Base-by-base conservation (phyloP, 805 yeast genomes). In the Zygosaccharomyces kombuchaensis region DNA sequence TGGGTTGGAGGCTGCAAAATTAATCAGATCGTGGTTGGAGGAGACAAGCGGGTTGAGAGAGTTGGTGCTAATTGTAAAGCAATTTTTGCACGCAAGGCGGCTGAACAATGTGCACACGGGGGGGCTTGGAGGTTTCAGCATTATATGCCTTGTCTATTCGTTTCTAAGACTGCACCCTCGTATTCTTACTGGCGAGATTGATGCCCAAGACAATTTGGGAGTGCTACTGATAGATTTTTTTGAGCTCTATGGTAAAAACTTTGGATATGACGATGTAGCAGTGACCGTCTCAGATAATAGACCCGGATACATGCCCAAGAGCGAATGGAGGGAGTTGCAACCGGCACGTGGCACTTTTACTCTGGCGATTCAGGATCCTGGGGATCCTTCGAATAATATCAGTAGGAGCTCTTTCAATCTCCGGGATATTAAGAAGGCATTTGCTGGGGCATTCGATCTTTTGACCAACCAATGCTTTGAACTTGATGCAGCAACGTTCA, bases 61-160 rank as follows among this genome's bases (percentile, higher is more conserved):
- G 59, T 65, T 91, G 43, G 95, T 85, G 1, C 70, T 93, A 37
- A 79, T 89, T 2, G 75, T 93, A 4, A 90, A 93, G 63, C 96
- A 87, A 60, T 91, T 90, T 58, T 72, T 91, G 38, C 72, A 88
- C 23, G 79, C 87, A 1, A 73, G 97, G 57, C 78, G 75, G 51
- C 70, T 91, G 51, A 88, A 90, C 59, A 85, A 87, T 51, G 98
- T 91, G 12, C 95, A 85, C 56, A 82, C 82, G 25, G 99, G 99
- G 44, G 98, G 98, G 0, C 68, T 91, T 5, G 98, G 99, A 34
- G 98, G 98, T 0, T 90, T 84, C 62, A 80, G 96, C 6, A 86
- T 87, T n/a, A 87, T 90, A 35, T 88, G 96, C 58, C 62, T 93
- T 60, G 87, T 85, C 17, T 82, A 83, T 57, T 83, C 95, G 17